Base-by-base conservation (phyloP, 768 basidiomycete genomes). In the Aureoboletus auriporus region DNA sequence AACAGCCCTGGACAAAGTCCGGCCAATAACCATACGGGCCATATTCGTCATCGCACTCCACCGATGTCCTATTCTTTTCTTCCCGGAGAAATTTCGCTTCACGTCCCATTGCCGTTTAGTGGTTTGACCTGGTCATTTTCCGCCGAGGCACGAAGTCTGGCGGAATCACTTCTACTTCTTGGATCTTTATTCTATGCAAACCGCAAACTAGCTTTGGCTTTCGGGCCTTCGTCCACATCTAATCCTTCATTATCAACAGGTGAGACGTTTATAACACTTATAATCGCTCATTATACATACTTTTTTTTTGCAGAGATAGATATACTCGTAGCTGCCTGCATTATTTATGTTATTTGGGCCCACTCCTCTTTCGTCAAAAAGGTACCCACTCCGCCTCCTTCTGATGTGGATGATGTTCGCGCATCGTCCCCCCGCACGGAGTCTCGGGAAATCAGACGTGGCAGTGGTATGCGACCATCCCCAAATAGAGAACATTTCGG, bases 141-240 rank as follows among this genome's bases (percentile, higher is more conserved):
- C n/a, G 75, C 85, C 27, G 84, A 89, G 54, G 67, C 77, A 27
- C 72, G 85, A 52, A 76, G 78, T 52, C 72, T 81, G 17, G 78
- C 76, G 10, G 89, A 92, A 67, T 79, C 77, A 7, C n/a, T 74
- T 27, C 60, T 90, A 5, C 75, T 92, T 6, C 63, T 89, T n/a
- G 72, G 70, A 14, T 85, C 85, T 16, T 70, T 89, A 14, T 65
- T 78, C 33, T 80, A 74, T 52, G 78, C 80, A 26, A 74, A 80
- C 6, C 69, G 68, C 49, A 76, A 76, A 60, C 42, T 69, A 3
- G 52, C 51, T 27, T 42, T 38, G 29, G 55, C 51, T 16, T 33
- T 57, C 39, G 20, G 31, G 33, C 44, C 37, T 39, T 51, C 52
- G 42, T 31, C 54, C 51, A 43, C 39, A 30, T 60, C 62, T 49